Percentiles rank a stretch among this genome's conserved stretches.
phyloP scores from a whole-genome alignment of 257 asterid species.

The Petunia secreta region DNA sequence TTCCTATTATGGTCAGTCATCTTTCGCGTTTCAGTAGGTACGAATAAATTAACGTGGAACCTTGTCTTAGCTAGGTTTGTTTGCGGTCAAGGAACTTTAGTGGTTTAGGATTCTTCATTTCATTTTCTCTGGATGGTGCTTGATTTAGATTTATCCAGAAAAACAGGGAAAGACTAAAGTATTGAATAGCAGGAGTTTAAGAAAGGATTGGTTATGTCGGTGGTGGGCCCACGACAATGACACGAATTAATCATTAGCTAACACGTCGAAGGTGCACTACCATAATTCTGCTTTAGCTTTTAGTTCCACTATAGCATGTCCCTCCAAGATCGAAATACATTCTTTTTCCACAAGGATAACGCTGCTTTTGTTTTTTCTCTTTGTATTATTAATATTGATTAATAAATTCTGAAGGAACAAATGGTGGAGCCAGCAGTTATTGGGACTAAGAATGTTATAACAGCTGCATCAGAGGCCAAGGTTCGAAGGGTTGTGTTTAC shows the following conservation, averaged over 20 bases:
- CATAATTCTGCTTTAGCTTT: conserved; percentile 19
- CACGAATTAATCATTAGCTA: background rate
- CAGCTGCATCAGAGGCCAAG: conserved; percentile 77
- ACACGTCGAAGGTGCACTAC: conserved; percentile 11
- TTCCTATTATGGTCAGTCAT: too few relatives aligned
- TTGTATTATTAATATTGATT: background rate
- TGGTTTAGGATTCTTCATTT: background rate
- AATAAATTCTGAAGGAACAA: conserved; percentile 62
- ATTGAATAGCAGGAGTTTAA: background rate
- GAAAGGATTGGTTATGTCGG: background rate
- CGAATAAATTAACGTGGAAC: too few relatives aligned
- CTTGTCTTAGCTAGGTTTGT: too few relatives aligned
- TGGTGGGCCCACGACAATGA: background rate
- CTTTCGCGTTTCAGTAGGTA: too few relatives aligned
- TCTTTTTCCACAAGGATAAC: background rate
- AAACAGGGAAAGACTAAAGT: background rate
- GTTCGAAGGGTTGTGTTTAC: conserved; percentile 85
- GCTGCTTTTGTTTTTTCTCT: background rate
- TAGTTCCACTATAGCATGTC: background rate
- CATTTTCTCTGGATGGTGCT: background rate
- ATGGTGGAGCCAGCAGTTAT: conserved; percentile 96
- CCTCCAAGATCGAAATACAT: background rate
- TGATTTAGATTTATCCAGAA: background rate
- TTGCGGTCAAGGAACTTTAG: background rate
- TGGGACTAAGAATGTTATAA: conserved; percentile 75